phyloP scores from a whole-genome alignment of 2,329 filamentous ascomycete genomes.

The Pestalotiopsis fici region DNA sequence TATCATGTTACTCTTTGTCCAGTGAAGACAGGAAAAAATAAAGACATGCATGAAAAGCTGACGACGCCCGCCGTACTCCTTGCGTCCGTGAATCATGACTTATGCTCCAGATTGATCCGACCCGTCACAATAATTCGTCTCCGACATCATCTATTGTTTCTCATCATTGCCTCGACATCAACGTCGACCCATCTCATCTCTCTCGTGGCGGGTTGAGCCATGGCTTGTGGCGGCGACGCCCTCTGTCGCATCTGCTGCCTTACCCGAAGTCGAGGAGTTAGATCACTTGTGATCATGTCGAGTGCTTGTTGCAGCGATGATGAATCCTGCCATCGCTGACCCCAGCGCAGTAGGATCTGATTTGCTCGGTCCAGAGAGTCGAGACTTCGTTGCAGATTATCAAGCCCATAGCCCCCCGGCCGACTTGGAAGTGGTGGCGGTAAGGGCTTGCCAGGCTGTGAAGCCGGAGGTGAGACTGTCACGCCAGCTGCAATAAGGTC shows the following conservation, averaged over 20 bases:
- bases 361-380: conserved; percentile 55
- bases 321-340: conserved; percentile 61
- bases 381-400: conserved; percentile 58
- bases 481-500: conserved; percentile 56
- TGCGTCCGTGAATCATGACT: background rate
- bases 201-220: conserved; percentile 29
- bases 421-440: conserved; percentile 55
- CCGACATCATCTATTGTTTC: conserved; percentile 15
- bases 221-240: conserved; percentile 28
- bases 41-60: background rate
- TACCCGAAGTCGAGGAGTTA: conserved; percentile 43
- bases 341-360: conserved; percentile 56
- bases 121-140: background rate
- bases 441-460: conserved; percentile 46
- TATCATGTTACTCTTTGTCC: background rate
- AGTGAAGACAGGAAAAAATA: too few relatives aligned
- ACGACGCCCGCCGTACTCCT: background rate
- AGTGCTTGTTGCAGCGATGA: conserved; percentile 55
- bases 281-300: conserved; percentile 47
- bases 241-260: conserved; percentile 37
- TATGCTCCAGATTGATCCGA: background rate
- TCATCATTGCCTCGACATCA: conserved; percentile 45
- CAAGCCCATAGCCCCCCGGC: conserved; percentile 38
- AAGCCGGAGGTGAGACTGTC: conserved; percentile 43
- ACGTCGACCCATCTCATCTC: conserved; percentile 46